Evolutionary conservation across 1,284 basidiomycete genomes (phyloP).

Genomic region (Kwoniella shivajii): DNA sequence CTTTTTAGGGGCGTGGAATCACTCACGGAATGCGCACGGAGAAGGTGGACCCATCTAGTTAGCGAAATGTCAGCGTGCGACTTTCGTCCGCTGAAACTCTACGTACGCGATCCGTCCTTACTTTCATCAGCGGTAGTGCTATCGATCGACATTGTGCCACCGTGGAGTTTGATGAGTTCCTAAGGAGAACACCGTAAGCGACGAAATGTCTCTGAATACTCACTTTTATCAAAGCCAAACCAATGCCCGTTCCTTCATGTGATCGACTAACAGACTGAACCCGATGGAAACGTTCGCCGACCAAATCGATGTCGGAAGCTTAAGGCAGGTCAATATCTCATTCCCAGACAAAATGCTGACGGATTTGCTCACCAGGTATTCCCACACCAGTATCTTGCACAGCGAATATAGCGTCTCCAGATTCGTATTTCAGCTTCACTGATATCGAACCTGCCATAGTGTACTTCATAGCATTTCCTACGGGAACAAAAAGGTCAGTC

Average conservation of each 20-base stretch:
- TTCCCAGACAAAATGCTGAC: neutral
- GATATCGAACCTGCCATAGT: conserved; percentile 40
- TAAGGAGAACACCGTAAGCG: conserved; percentile 19
- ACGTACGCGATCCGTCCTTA: conserved; percentile 37
- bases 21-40: conserved; percentile 39
- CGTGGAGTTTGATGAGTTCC: conserved; percentile 56
- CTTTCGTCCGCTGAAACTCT: neutral
- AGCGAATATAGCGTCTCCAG: conserved; percentile 33
- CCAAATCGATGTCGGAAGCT: conserved; percentile 39
- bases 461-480: conserved; percentile 52
- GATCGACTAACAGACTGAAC: conserved; percentile 46
- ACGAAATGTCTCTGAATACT: neutral
- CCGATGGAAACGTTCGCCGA: conserved; percentile 54
- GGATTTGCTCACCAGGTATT: conserved; percentile 42
- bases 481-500: neutral
- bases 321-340: neutral
- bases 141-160: conserved; percentile 53
- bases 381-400: conserved; percentile 55
- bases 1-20: neutral
- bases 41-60: conserved; percentile 48
- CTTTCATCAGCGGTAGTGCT: conserved; percentile 43
- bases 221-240: conserved; percentile 41
- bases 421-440: conserved; percentile 34
- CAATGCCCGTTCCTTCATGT: conserved; percentile 55
- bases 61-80: neutral